Evolutionary conservation across 1,139 yeast genomes (phyloP).

Genomic region (Diutina pseudorugosa): DNA sequence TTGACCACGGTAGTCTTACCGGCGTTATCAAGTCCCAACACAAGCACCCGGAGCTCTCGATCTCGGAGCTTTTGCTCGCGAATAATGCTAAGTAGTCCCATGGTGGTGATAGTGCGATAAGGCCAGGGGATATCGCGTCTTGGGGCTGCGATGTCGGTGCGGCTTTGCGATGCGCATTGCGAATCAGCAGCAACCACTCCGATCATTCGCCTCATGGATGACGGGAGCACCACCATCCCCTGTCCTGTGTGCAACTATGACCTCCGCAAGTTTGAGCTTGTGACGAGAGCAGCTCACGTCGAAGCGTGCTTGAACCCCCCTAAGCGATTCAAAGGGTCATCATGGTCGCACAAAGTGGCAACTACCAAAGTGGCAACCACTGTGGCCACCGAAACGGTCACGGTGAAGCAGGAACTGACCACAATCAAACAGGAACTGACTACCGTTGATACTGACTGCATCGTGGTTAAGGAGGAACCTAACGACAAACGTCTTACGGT

Average conservation of each 20-base stretch:
- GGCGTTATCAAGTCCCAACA: conserved; percentile 79
- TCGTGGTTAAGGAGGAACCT: not conserved
- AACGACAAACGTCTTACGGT: too few relatives aligned
- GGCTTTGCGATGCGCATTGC: too few relatives aligned
- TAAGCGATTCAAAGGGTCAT: not conserved
- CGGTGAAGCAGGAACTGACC: not conserved
- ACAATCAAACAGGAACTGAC: not conserved
- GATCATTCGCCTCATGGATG: not conserved
- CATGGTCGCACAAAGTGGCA: not conserved
- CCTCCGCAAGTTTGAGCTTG: not conserved
- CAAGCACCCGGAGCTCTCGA: conserved; percentile 57
- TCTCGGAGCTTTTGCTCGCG: conserved; percentile 77
- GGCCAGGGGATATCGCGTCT: too few relatives aligned
- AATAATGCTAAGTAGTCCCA: conserved; percentile 81
- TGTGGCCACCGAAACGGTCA: not conserved
- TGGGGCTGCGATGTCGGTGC: too few relatives aligned
- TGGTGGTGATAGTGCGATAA: too few relatives aligned
- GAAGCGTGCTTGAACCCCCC: not conserved
- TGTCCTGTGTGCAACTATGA: conserved; percentile 2
- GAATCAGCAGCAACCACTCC: not conserved
- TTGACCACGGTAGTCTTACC: conserved; percentile 80
- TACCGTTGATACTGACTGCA: not conserved
- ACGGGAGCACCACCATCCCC: not conserved
- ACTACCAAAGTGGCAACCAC: not conserved
- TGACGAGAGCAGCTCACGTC: not conserved